Conservation (phyloP, 1,284 basidiomycete species). For the Tetrapyrgos nigripes region DNA sequence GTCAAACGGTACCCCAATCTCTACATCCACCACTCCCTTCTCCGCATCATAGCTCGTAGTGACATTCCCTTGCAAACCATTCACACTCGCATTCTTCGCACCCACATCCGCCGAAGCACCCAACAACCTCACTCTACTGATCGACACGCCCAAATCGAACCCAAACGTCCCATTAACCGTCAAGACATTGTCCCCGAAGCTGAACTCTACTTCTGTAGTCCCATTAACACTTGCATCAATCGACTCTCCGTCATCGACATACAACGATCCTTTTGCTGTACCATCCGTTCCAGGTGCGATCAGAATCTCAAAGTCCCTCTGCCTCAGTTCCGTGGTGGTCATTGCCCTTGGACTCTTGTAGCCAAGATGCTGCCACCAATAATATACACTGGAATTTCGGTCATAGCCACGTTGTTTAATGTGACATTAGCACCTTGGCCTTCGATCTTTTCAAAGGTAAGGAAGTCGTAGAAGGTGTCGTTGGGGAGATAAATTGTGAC, state of each 20-base stretch:
- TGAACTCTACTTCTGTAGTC: conserved; percentile 51
- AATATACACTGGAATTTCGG: conserved; percentile 68
- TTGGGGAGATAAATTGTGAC: conserved; percentile 68
- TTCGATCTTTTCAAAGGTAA: conserved; percentile 52
- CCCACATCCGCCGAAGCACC: conserved; percentile 34
- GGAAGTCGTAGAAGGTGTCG: conserved; percentile 72
- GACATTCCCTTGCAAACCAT: conserved; percentile 28
- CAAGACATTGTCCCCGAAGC: conserved; percentile 48
- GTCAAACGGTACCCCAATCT: conserved; percentile 42
- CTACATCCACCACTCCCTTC: conserved; percentile 49
- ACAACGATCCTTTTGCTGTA: conserved; percentile 56
- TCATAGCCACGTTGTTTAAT: conserved; percentile 57
- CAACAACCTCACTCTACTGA: conserved; percentile 52
- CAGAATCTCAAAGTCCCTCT: conserved; percentile 66
- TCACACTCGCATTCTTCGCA: conserved; percentile 42
- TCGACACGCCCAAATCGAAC: conserved; percentile 50
- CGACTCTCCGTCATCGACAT: conserved; percentile 70
- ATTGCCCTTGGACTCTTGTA: conserved; percentile 58
- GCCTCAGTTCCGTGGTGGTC: conserved; percentile 62
- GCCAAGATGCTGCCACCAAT: conserved; percentile 64
- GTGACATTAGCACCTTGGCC: conserved; percentile 53
- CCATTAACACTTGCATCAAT: conserved; percentile 45
- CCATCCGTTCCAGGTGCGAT: conserved; percentile 60
- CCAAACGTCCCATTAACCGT: conserved; percentile 57
- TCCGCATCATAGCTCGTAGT: conserved; percentile 6